Conservation (phyloP, 2,329 filamentous ascomycete genomes). For the Fusarium sp. region DNA sequence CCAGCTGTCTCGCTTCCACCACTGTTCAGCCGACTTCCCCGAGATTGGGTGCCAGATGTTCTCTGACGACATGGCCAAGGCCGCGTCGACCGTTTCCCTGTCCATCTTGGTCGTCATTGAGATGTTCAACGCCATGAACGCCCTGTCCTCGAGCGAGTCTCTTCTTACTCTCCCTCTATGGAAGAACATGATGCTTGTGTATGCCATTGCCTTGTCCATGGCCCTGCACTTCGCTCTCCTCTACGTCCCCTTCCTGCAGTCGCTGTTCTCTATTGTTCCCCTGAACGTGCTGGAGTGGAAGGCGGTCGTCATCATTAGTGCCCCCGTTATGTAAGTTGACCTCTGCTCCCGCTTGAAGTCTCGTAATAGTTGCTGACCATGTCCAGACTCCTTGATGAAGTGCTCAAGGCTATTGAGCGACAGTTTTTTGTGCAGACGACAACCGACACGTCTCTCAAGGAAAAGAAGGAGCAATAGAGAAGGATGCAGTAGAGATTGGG, state of each 20-base stretch:
- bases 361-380: constrained; percentile 35
- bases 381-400: constrained; percentile 77
- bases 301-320: constrained; percentile 86
- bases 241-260: constrained; percentile 88
- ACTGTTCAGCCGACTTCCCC: constrained; percentile 83
- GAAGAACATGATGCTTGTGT: constrained; percentile 98
- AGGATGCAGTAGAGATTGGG: constrained; percentile 33
- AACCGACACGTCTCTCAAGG: constrained; percentile 49
- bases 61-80: constrained; percentile 80
- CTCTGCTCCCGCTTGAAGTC: not conserved
- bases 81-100: constrained; percentile 90
- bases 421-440: constrained; percentile 66
- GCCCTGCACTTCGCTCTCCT: constrained; percentile 91
- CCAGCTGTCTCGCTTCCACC: constrained; percentile 92
- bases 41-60: constrained; percentile 95
- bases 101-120: constrained; percentile 95
- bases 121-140: constrained; percentile 99
- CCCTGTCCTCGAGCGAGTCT: constrained; percentile 92
- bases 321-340: constrained; percentile 83
- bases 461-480: constrained; percentile 63
- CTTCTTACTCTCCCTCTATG: constrained; percentile 93
- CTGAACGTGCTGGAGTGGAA: constrained; percentile 89
- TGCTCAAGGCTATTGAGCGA: constrained; percentile 80
- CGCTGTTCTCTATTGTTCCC: constrained; percentile 88
- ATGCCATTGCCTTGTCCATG: constrained; percentile 93